Evolutionary conservation across 1,284 basidiomycete species (phyloP).

Genomic region (Irpex sp.): DNA sequence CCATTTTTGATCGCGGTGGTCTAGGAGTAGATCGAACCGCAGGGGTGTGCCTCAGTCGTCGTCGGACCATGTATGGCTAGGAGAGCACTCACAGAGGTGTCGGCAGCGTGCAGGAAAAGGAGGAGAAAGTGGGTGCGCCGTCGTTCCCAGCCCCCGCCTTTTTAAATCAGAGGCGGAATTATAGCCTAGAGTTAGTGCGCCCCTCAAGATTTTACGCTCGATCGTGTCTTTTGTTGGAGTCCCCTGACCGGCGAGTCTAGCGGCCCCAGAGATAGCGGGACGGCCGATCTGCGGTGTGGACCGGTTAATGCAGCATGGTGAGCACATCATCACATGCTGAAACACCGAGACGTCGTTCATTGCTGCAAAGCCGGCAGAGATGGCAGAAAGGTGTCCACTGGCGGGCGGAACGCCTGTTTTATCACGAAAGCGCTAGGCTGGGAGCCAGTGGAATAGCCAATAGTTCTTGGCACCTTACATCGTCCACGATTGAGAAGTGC

Average conservation of each 20-base stretch:
- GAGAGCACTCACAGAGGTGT: background rate
- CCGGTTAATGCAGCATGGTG: background rate
- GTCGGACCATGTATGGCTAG: background rate
- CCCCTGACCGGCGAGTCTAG: background rate
- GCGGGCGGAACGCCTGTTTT: background rate
- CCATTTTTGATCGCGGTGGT: background rate
- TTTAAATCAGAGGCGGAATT: background rate
- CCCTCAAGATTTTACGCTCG: background rate
- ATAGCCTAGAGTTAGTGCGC: background rate
- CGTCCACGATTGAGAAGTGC: background rate
- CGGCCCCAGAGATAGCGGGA: background rate
- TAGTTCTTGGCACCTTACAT: background rate
- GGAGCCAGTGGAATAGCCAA: background rate
- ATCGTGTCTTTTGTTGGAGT: background rate
- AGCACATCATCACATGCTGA: background rate
- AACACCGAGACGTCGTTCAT: background rate
- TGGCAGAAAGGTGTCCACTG: background rate
- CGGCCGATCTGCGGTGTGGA: background rate
- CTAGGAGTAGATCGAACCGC: background rate
- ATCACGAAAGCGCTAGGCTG: background rate
- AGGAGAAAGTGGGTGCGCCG: background rate
- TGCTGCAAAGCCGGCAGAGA: background rate
- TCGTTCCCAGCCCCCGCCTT: background rate
- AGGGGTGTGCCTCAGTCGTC: background rate
- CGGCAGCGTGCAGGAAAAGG: background rate